phyloP scores from a whole-genome alignment of 768 basidiomycete species.

The Filobasidium floriforme region DNA sequence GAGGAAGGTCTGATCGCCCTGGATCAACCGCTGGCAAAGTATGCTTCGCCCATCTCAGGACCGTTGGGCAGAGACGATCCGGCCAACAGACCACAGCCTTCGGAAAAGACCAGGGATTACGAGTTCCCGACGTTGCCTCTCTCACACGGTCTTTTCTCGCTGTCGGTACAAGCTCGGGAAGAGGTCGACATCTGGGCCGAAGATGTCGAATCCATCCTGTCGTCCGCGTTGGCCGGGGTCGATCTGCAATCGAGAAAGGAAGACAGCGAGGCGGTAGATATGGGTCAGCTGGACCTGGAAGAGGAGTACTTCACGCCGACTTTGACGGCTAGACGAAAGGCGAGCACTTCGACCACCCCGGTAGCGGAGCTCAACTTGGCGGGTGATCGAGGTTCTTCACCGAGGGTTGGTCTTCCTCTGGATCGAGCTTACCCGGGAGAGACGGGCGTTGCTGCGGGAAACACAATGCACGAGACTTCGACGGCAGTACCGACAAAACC shows the following conservation, averaged over 20 bases:
- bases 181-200: slow-evolving; percentile 41
- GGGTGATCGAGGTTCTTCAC: neutral
- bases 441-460: neutral
- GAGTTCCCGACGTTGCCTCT: slow-evolving; percentile 32
- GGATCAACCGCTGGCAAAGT: slow-evolving; percentile 22
- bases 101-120: slow-evolving; percentile 22
- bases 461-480: neutral
- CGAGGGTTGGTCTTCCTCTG: neutral
- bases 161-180: slow-evolving; percentile 31
- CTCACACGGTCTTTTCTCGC: slow-evolving; percentile 30
- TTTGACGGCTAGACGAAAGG: slow-evolving; percentile 21
- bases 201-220: slow-evolving; percentile 38
- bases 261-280: neutral
- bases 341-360: neutral
- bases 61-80: neutral
- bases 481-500: neutral
- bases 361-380: neutral
- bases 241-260: neutral
- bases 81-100: neutral
- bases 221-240: slow-evolving; percentile 31
- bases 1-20: slow-evolving; percentile 37
- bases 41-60: slow-evolving; percentile 10
- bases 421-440: neutral
- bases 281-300: slow-evolving; percentile 11
- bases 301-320: slow-evolving; percentile 45